Conservation (phyloP, 1,139 yeast species). For the Magnusiomyces clavatus region DNA sequence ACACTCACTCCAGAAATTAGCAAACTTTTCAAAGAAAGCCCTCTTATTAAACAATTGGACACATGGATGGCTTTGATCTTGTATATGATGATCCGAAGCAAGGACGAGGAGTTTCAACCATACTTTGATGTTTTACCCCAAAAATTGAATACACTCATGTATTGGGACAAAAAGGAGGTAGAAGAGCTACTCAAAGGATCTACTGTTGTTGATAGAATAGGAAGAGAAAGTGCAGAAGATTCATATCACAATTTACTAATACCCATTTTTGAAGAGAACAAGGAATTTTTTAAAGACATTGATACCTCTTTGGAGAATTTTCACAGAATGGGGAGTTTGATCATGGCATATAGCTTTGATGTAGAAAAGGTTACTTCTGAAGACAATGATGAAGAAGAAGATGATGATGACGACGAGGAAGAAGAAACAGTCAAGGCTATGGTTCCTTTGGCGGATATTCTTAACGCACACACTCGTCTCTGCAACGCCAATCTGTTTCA, state of each 20-base stretch:
- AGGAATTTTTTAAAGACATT: slow-evolving; percentile 24
- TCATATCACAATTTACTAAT: slow-evolving; percentile 41
- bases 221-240: slow-evolving; percentile 55
- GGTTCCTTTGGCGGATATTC: slow-evolving; percentile 88
- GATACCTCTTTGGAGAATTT: slow-evolving; percentile 48
- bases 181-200: slow-evolving; percentile 64
- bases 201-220: slow-evolving; percentile 58
- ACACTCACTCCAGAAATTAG: slow-evolving; percentile 28
- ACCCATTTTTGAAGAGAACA: slow-evolving; percentile 30
- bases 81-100: slow-evolving; percentile 40
- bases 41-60: slow-evolving; percentile 37
- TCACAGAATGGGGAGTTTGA: slow-evolving; percentile 61
- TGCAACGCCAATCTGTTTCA: slow-evolving; percentile 61
- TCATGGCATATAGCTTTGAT: slow-evolving; percentile 65
- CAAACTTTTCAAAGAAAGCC: slow-evolving; percentile 32
- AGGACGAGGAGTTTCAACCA: slow-evolving; percentile 51
- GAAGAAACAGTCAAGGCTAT: slow-evolving; percentile 63
- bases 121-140: slow-evolving; percentile 68
- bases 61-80: slow-evolving; percentile 78
- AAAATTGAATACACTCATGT: slow-evolving; percentile 63
- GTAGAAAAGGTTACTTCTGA: slow-evolving; percentile 26
- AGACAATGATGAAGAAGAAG: slow-evolving; percentile 33
- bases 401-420: slow-evolving; percentile 32
- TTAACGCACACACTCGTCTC: slow-evolving; percentile 76
- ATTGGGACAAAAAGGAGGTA: slow-evolving; percentile 50